A percentile compares a stretch with the other conserved stretches of the same genome.
phyloP scores from a whole-genome alignment of 2,329 filamentous ascomycete species.

The Colletotrichum sp. region DNA sequence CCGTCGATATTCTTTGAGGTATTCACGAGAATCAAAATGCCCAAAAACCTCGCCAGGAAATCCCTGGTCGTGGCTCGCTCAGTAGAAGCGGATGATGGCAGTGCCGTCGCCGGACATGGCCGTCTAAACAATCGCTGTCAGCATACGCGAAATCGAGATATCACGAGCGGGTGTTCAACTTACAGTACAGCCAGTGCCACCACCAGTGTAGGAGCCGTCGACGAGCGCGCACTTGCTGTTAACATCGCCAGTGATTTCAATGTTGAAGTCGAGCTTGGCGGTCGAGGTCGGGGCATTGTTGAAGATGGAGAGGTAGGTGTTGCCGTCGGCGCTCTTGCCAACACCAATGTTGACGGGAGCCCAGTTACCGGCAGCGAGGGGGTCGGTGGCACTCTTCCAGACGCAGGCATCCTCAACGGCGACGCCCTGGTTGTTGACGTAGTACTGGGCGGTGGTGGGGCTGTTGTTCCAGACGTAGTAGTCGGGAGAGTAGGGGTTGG shows the following conservation, averaged over 20 bases:
- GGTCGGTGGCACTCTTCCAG: slow-evolving; percentile 64
- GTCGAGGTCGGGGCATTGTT: slow-evolving; percentile 79
- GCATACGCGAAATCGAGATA: background rate
- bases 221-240: slow-evolving; percentile 66
- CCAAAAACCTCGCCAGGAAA: slow-evolving; percentile 23
- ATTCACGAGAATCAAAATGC: slow-evolving; percentile 25
- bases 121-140: slow-evolving; percentile 37
- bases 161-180: slow-evolving; percentile 44
- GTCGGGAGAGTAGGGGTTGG: slow-evolving; percentile 72
- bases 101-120: slow-evolving; percentile 43
- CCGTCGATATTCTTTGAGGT: slow-evolving; percentile 15
- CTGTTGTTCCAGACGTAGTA: slow-evolving; percentile 83
- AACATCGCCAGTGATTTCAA: slow-evolving; percentile 75
- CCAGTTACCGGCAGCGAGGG: slow-evolving; percentile 77
- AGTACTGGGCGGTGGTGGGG: slow-evolving; percentile 91
- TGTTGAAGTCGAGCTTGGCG: slow-evolving; percentile 76
- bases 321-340: slow-evolving; percentile 67
- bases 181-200: slow-evolving; percentile 79
- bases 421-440: slow-evolving; percentile 85
- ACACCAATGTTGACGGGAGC: slow-evolving; percentile 87
- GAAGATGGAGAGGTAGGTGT: slow-evolving; percentile 84
- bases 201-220: slow-evolving; percentile 65
- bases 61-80: slow-evolving; percentile 19
- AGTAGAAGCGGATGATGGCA: slow-evolving; percentile 50
- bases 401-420: slow-evolving; percentile 71